Base-by-base conservation (phyloP, 371 early-diverging fungal species). In the Rhizopus sp. region DNA sequence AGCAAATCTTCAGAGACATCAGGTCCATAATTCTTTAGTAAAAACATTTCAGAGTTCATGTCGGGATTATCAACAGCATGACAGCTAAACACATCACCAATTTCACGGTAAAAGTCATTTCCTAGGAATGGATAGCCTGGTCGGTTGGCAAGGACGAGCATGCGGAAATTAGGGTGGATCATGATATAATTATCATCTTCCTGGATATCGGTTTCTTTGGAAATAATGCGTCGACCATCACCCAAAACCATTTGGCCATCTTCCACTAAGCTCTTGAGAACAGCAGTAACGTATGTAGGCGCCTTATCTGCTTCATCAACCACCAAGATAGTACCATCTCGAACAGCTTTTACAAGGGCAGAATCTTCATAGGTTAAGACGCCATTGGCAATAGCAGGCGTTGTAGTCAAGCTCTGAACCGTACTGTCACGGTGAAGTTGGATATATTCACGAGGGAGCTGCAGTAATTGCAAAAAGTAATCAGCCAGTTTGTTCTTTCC, bases 251-350 rank as follows among this genome's bases (percentile, higher is more conserved):
- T 90, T 53, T 91, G 89, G n/a, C 92, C 91, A 64, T 90, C 90
- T 66, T 92, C 92, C 1, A 90, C 80, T 54, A 93, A 70, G 63
- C 86, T 84, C 65, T 91, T 91, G 13, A 93, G 75, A 3, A 92
- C 85, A 12, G 88, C 84, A 10, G 91, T 90, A 15, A 93, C 92
- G 67, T 92, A 88, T 2, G 90, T 89, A 3, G 93, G 92, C 0
- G 91, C 93, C 63, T 93, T 93, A 60, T 93, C 93, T 0, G 93
- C 93, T 64, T 93, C 93, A 66, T 93, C 93, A 4, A 93, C 87
- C 9, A 93, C 89, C 42, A 93, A 73, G 44, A 91, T 85, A 17
- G 89, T 85, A 70, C 83, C 89, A 38, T 83, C 72, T 38, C 68
- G 67, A 1, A 80, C 86, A 30, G 91, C 91, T 38, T 82, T 80